Evolutionary conservation across 345 rosid genomes (phyloP), one percentile per base, ranked within the genome.

Genomic region (Trapa incisa): DNA sequence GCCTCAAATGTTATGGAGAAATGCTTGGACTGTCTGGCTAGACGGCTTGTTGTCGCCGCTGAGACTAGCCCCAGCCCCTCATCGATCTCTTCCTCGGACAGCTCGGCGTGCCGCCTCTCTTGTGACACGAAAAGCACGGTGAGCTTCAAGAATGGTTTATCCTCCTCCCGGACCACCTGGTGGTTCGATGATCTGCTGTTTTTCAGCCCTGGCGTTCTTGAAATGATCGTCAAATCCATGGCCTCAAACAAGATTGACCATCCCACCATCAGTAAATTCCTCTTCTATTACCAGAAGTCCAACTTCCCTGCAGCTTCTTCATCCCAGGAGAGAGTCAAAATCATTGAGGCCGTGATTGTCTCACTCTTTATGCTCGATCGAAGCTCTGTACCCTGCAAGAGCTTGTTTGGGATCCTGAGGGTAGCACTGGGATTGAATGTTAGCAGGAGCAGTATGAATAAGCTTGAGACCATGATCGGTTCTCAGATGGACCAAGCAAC

Each of bases 391-490:
- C 72, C 85, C 5, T 87, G 80, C 84, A 94, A 91, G 82, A 82
- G 84, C 67, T 87, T 94, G 67, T 91, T 86, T 17, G 84, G 95
- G 52, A 66, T 85, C 61, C 86, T 91, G 71, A 85, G 85, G 47
- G 77, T 80, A 37, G 77, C 86, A 67, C 71, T 72, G 75, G 83
- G 74, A 72, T 75, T 79, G 71, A 79, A 83, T 57, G 76, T 82
- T n/a, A 78, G 75, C 73, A 89, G 82, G 78, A 63, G 75, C 72
- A 63, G 75, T 56, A 83, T 80, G 75, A 74, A 66, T 72, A 89
- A 86, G 76, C 72, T 94, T 76, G 97, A 94, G 83, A 65, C 69
- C 47, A 85, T 94, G 97, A 87, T 91, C 38, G 99, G 97, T 66
- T 78, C 83, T 38, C 87, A 74, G 65, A 66, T 94, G 75, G 92